These are phyloP conservation scores for Leccinellum luteum DNA, from an alignment of 768 basidiomycete species.

Conservation along the genomic window DNA sequence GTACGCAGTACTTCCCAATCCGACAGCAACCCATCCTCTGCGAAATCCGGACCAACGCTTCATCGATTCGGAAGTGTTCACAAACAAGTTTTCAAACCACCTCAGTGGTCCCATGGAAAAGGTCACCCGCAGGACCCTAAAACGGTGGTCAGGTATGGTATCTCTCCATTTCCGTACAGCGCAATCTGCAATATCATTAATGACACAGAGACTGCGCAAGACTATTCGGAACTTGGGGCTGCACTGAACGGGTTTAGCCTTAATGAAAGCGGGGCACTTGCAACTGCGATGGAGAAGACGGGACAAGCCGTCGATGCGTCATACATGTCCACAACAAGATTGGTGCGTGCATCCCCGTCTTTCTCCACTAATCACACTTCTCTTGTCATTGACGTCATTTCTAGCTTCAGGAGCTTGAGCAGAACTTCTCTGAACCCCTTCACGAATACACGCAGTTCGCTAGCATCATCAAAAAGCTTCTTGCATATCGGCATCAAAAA, in stretches of 20 bases:
- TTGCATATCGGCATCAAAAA: slow-evolving; percentile 95
- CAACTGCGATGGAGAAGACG: slow-evolving; percentile 91
- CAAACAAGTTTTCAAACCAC: slow-evolving; percentile 92
- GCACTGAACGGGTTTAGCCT: slow-evolving; percentile 91
- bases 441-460: slow-evolving; percentile 97
- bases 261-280: slow-evolving; percentile 71
- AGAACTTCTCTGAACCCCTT: slow-evolving; percentile 92
- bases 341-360: slow-evolving; percentile 51
- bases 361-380: slow-evolving; percentile 1
- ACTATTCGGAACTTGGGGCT: slow-evolving; percentile 89
- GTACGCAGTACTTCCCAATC: slow-evolving; percentile 85
- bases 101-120: slow-evolving; percentile 93
- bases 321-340: slow-evolving; percentile 86
- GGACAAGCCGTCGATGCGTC: slow-evolving; percentile 95
- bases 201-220: slow-evolving; percentile 69
- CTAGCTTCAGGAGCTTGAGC: slow-evolving; percentile 91
- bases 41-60: slow-evolving; percentile 93
- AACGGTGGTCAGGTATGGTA: slow-evolving; percentile 86
- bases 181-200: slow-evolving; percentile 3
- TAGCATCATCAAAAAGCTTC: slow-evolving; percentile 88
- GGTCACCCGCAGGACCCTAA: slow-evolving; percentile 86
- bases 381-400: slow-evolving; percentile 7
- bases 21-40: slow-evolving; percentile 85
- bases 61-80: slow-evolving; percentile 93
- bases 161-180: slow-evolving; percentile 1